Evolutionary conservation across 1,284 basidiomycete genomes (phyloP).

Genomic region (Leucoagaricus sp.): DNA sequence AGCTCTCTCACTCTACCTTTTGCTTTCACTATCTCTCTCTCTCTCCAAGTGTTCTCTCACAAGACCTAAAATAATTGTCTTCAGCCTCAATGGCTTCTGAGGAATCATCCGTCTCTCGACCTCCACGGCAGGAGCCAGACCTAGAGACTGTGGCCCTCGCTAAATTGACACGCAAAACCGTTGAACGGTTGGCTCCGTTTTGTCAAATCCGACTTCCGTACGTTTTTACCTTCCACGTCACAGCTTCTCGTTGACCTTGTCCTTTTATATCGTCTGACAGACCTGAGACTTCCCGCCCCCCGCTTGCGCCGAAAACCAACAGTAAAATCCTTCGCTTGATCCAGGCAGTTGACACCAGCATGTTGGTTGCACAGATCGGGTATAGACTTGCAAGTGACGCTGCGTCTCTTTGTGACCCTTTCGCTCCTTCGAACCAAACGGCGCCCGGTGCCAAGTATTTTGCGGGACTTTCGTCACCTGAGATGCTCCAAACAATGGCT

Average conservation of each 20-base stretch:
- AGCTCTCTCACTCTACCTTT: background rate
- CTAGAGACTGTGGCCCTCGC: conserved; percentile 30
- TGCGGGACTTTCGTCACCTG: background rate
- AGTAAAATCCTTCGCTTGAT: conserved; percentile 31
- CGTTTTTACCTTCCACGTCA: conserved; percentile 11
- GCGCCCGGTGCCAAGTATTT: background rate
- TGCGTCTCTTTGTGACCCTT: conserved; percentile 19
- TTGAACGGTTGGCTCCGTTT: conserved; percentile 39
- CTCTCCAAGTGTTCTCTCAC: background rate
- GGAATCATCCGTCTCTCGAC: background rate
- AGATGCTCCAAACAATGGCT: conserved; percentile 10
- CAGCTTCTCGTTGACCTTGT: background rate
- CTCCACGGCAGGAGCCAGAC: conserved; percentile 13
- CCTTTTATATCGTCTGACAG: conserved; percentile 11
- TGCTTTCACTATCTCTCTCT: background rate
- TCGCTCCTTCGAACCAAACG: background rate
- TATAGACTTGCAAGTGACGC: conserved; percentile 32
- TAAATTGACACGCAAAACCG: conserved; percentile 33
- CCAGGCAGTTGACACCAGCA: conserved; percentile 33
- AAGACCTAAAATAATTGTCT: background rate
- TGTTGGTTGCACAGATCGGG: conserved; percentile 30
- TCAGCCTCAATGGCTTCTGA: background rate
- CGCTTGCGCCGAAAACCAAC: conserved; percentile 30
- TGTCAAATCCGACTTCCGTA: conserved; percentile 32
- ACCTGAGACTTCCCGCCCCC: conserved; percentile 2